Conservation (phyloP, 352 stramenopile species). For the Pythium rhizo-oryzae region DNA sequence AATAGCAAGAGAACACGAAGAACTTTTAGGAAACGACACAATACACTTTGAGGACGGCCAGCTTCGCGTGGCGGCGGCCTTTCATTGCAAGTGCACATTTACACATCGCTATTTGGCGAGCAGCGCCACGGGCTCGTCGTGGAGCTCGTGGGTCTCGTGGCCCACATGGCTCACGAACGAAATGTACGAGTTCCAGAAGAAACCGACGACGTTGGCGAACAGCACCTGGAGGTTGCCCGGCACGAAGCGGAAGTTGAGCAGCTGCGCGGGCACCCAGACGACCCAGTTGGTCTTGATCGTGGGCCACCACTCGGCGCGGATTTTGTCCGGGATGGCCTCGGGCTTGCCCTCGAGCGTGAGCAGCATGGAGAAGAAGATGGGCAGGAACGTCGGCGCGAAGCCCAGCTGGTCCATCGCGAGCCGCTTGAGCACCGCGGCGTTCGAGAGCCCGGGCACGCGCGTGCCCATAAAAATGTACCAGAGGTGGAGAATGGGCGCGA, state of each 20-base stretch:
- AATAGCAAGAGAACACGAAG: conserved; percentile 6
- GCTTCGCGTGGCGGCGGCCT: not conserved
- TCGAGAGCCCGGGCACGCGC: conserved; percentile 39
- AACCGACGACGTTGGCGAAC: conserved; percentile 79
- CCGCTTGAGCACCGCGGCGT: conserved; percentile 54
- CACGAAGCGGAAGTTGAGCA: conserved; percentile 85
- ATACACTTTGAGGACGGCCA: not conserved
- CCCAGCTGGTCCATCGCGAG: conserved; percentile 75
- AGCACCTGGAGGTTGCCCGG: conserved; percentile 77
- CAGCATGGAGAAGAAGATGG: conserved; percentile 73
- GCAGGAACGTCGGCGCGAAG: conserved; percentile 77
- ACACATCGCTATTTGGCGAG: too few species aligned
- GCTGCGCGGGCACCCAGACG: conserved; percentile 81
- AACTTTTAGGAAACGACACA: not conserved
- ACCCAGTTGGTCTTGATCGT: conserved; percentile 78
- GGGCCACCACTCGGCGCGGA: conserved; percentile 79
- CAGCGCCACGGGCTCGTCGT: not conserved
- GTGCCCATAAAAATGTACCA: conserved; percentile 74
- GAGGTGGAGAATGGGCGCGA: conserved; percentile 76
- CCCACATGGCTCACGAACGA: conserved; percentile 75
- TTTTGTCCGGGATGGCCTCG: conserved; percentile 58
- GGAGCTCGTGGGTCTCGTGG: not conserved
- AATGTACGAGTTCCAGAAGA: conserved; percentile 86
- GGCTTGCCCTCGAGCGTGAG: conserved; percentile 62
- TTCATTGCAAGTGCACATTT: not conserved